Evolutionary conservation across 805 yeast genomes (phyloP).

Genomic region (Ogataea neopini): DNA sequence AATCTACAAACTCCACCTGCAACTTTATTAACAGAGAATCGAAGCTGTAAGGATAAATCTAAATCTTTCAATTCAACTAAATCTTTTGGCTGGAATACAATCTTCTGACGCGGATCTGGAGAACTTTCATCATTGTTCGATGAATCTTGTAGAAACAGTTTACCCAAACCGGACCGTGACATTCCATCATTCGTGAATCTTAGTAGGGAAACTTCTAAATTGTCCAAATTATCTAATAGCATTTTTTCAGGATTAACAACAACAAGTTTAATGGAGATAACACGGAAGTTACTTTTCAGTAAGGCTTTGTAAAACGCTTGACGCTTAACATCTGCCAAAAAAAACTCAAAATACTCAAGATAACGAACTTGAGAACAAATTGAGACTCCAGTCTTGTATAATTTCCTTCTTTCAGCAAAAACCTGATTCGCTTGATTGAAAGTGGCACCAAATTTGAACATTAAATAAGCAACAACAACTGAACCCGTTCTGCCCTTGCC

Average conservation of each 20-base stretch:
- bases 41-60: slow-evolving; percentile 17
- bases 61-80: background rate
- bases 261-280: slow-evolving; percentile 8
- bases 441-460: slow-evolving; percentile 42
- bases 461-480: slow-evolving; percentile 66
- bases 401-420: slow-evolving; percentile 56
- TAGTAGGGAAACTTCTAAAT: slow-evolving; percentile 5
- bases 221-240: slow-evolving; percentile 7
- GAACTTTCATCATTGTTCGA: background rate
- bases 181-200: slow-evolving; percentile 3
- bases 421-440: slow-evolving; percentile 48
- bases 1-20: slow-evolving; percentile 16
- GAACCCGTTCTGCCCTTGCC: slow-evolving; percentile 94
- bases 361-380: slow-evolving; percentile 70
- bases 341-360: slow-evolving; percentile 49
- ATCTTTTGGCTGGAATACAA: slow-evolving; percentile 2
- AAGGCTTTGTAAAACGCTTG: slow-evolving; percentile 10
- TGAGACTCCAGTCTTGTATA: slow-evolving; percentile 67
- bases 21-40: slow-evolving; percentile 11
- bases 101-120: background rate
- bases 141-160: slow-evolving; percentile 1
- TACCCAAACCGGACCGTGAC: slow-evolving; percentile 2
- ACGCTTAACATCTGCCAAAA: slow-evolving; percentile 12
- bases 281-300: slow-evolving; percentile 4
- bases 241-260: slow-evolving; percentile 12